Base-by-base conservation (phyloP, 2,329 filamentous ascomycete species). In the Emmonsiellopsis sp. region DNA sequence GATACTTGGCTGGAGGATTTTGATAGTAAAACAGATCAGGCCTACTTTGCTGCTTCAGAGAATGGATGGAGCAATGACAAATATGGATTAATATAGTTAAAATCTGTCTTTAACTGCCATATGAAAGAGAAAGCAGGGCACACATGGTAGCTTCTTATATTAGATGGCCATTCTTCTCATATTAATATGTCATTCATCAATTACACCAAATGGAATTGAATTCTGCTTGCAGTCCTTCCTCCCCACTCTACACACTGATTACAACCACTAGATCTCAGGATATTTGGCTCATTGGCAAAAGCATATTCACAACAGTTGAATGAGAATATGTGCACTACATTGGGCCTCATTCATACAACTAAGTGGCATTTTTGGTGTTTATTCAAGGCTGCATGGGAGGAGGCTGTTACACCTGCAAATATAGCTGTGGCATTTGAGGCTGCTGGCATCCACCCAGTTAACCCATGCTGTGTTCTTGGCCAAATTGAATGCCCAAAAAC, bases 211-310 rank as follows among this genome's bases (percentile, higher is more conserved):
- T 13, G 21, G 17, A 40, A 49, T 6, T 45, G 52, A 17, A 17
- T 32, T 55, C 49, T 54, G n/a, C 49, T 54, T 45, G 32, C 48
- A 6, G 17, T 54, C 21, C 31, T 54, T 49, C 31, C 49, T 44
- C 43, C 43, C 27, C 43, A 54, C 45, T 54, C 43, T 37, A 51
- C 42, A 47, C 37, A 54, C 49, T 32, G 14, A 33, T 44, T 54
- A 42, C 42, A 54, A 17, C 40, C 32, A 2, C 49, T 51, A 49
- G 44, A 55, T 55, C n/a, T 55, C 40, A 32, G 31, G 32, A 49
- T 55, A 42, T 55, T 55, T 49, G 17, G 13, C 27, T 9, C 9
- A 21, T 40, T 55, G 1, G 17, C 32, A 13, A 36, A 40, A 42
- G 17, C 43, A 10, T 54, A 54, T 51, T 51, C 36, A 10, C 33